Evolutionary conservation across 495 filamentous ascomycete genomes (phyloP).

Genomic region (Xylaria palmicola): DNA sequence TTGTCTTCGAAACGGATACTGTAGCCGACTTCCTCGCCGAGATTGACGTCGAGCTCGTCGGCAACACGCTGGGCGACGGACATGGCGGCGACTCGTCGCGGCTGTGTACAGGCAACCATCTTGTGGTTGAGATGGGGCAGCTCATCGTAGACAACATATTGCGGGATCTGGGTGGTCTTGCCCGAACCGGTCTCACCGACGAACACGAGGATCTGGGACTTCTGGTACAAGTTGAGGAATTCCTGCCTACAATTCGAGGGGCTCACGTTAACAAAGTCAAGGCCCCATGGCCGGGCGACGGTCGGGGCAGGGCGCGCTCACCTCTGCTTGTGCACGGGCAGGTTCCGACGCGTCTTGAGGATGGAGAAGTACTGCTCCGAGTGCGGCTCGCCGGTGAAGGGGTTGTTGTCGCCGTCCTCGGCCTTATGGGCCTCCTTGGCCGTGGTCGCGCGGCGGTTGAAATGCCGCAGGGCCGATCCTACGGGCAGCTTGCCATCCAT

Average conservation of each 20-base stretch:
- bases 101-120: slow-evolving; percentile 96
- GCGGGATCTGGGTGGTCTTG: slow-evolving; percentile 98
- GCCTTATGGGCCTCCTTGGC: slow-evolving; percentile 66
- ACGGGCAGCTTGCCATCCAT: slow-evolving; percentile 37
- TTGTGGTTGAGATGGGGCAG: slow-evolving; percentile 79
- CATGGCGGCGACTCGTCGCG: slow-evolving; percentile 97
- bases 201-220: slow-evolving; percentile 92
- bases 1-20: slow-evolving; percentile 98
- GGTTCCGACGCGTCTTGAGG: slow-evolving; percentile 73
- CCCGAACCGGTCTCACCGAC: slow-evolving; percentile 99
- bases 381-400: slow-evolving; percentile 74
- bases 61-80: slow-evolving; percentile 98
- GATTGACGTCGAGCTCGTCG: slow-evolving; percentile 87
- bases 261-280: neutral
- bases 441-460: slow-evolving; percentile 80
- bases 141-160: slow-evolving; percentile 97
- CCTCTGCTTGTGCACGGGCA: slow-evolving; percentile 90
- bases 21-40: slow-evolving; percentile 97
- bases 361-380: slow-evolving; percentile 87
- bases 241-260: slow-evolving; percentile 64
- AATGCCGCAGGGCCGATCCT: slow-evolving; percentile 56
- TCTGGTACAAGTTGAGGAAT: slow-evolving; percentile 89
- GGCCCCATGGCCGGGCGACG: neutral
- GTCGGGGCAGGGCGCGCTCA: slow-evolving; percentile 35
- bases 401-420: slow-evolving; percentile 82